phyloP scores from a whole-genome alignment of 2,329 filamentous ascomycete genomes.

The Xylaria polymorpha region DNA sequence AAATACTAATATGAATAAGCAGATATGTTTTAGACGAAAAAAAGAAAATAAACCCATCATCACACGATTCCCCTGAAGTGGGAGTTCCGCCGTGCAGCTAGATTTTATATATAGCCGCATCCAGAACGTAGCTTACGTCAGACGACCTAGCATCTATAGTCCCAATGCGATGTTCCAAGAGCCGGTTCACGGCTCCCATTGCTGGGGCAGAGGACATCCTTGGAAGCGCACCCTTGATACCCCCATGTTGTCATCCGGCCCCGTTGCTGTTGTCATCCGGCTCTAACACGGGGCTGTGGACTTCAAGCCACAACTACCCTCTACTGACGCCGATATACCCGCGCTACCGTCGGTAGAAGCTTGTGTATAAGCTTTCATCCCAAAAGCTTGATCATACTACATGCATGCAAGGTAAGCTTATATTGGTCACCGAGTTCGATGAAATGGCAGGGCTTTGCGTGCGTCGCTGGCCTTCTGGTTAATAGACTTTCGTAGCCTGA shows the following conservation, averaged over 20 bases:
- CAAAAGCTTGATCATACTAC: slow-evolving; percentile 17
- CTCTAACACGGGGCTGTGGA: slow-evolving; percentile 8
- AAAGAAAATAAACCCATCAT: background rate
- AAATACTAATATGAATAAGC: background rate
- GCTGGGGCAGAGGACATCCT: background rate
- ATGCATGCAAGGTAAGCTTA: slow-evolving; percentile 29
- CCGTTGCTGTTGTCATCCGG: slow-evolving; percentile 27
- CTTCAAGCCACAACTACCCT: background rate
- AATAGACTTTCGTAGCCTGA: background rate
- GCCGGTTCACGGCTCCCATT: background rate
- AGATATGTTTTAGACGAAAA: background rate
- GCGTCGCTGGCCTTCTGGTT: background rate
- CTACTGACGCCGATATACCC: background rate
- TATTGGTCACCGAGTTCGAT: background rate
- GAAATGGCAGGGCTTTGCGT: background rate
- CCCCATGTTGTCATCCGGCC: slow-evolving; percentile 25
- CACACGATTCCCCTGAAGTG: background rate
- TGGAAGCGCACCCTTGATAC: background rate
- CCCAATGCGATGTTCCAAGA: background rate
- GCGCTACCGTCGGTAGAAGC: background rate
- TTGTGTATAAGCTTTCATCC: slow-evolving; percentile 1
- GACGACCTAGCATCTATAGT: background rate
- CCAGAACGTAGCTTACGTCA: slow-evolving; percentile 20
- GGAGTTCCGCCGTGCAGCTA: background rate
- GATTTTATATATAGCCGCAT: background rate